Evolutionary conservation across 257 asterid species (phyloP).

Genomic region (Agastache rugosa): DNA sequence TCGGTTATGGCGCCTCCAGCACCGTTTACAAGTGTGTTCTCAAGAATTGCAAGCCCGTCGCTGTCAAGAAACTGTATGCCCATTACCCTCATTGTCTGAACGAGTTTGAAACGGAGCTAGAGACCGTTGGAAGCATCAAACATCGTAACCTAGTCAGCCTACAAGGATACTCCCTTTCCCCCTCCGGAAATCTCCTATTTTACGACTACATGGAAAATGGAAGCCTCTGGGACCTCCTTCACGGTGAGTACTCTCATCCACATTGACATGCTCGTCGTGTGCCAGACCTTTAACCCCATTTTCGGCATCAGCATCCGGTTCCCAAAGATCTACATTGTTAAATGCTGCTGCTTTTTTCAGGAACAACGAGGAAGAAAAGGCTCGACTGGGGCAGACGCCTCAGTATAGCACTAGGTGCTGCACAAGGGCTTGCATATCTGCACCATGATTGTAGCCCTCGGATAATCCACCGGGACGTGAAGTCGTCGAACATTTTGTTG

Average conservation of each 20-base stretch:
- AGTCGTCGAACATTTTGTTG: conserved; percentile 81
- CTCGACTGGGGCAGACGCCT: conserved; percentile 81
- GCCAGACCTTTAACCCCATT: background rate
- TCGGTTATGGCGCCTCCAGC: conserved; percentile 97
- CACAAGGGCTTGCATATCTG: conserved; percentile 88
- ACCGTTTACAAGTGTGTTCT: conserved; percentile 90
- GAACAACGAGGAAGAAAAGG: conserved; percentile 64
- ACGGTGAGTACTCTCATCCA: conserved; percentile 51
- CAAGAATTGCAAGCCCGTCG: conserved; percentile 89
- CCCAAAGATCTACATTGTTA: too few species aligned
- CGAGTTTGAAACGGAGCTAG: conserved; percentile 85
- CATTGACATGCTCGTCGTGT: too few species aligned
- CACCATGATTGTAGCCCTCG: conserved; percentile 93
- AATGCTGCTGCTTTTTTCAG: conserved; percentile 35
- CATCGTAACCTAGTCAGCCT: conserved; percentile 93
- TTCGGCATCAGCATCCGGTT: too few species aligned
- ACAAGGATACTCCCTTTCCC: conserved; percentile 89
- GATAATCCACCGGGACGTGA: conserved; percentile 85
- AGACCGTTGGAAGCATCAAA: conserved; percentile 84
- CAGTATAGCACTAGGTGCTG: conserved; percentile 72
- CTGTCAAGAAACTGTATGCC: conserved; percentile 80
- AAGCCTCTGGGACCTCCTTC: conserved; percentile 94
- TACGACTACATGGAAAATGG: conserved; percentile 97
- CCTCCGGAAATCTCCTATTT: conserved; percentile 74
- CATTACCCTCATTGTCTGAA: conserved; percentile 67